Percentiles rank a stretch among this genome's conserved stretches.
phyloP scores from a whole-genome alignment of 1,284 basidiomycete genomes.

The Melanopsichium pennsylvanicum region DNA sequence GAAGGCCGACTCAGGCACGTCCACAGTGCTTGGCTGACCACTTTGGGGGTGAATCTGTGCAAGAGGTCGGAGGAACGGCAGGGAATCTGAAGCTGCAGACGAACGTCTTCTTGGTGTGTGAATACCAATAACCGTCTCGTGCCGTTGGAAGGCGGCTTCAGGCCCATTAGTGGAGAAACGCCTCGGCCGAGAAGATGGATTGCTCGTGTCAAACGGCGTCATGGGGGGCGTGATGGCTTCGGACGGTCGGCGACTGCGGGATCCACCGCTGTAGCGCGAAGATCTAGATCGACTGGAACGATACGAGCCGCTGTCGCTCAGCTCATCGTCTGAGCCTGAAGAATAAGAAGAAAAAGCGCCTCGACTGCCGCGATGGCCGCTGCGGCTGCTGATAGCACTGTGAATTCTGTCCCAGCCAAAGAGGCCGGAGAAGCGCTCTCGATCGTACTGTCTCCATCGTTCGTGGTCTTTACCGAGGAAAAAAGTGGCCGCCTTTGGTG shows the following conservation, averaged over 20 bases:
- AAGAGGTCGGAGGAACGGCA: slow-evolving; percentile 33
- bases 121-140: slow-evolving; percentile 60
- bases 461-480: slow-evolving; percentile 63
- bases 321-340: slow-evolving; percentile 35
- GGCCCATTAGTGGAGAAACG: slow-evolving; percentile 53
- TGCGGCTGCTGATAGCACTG: slow-evolving; percentile 43
- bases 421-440: slow-evolving; percentile 40
- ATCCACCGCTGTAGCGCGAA: slow-evolving; percentile 23
- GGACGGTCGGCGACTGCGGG: slow-evolving; percentile 23
- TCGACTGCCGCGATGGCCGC: slow-evolving; percentile 22
- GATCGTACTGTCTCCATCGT: slow-evolving; percentile 56
- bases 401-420: slow-evolving; percentile 40
- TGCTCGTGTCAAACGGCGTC: slow-evolving; percentile 23
- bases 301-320: slow-evolving; percentile 34
- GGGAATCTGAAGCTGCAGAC: slow-evolving; percentile 23
- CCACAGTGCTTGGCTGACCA: slow-evolving; percentile 15
- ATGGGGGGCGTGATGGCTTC: slow-evolving; percentile 31
- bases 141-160: slow-evolving; percentile 53
- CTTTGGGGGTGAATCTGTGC: slow-evolving; percentile 47
- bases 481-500: slow-evolving; percentile 52
- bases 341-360: slow-evolving; percentile 36
- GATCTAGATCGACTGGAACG: slow-evolving; percentile 34
- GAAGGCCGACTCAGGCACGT: not conserved
- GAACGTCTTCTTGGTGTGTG: slow-evolving; percentile 53
- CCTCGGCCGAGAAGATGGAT: slow-evolving; percentile 17